Conservation (phyloP, 176 grass and related monocot genomes). For the Melocanna baccifera region DNA sequence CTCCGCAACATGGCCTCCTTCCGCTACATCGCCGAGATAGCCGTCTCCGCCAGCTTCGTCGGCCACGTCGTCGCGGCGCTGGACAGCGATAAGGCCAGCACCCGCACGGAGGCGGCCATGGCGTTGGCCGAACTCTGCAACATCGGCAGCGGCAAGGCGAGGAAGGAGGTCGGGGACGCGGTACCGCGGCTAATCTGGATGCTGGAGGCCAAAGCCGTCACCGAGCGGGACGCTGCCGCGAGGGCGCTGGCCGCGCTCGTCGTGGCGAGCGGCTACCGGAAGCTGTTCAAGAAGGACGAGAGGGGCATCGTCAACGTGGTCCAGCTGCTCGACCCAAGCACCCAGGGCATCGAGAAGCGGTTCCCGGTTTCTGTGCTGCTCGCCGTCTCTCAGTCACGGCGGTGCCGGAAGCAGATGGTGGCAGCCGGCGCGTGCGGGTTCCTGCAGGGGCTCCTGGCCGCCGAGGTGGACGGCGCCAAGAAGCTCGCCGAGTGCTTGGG, state of each 20-base stretch:
- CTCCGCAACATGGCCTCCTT: slow-evolving; percentile 69
- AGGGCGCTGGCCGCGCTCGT: slow-evolving; percentile 58
- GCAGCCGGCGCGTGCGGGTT: slow-evolving; percentile 75
- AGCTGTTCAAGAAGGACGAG: slow-evolving; percentile 69
- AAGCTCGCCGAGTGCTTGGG: slow-evolving; percentile 64
- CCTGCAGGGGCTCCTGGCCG: slow-evolving; percentile 46
- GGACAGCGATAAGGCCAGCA: slow-evolving; percentile 29
- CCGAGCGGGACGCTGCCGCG: slow-evolving; percentile 54
- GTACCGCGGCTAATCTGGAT: slow-evolving; percentile 59
- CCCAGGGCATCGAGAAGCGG: slow-evolving; percentile 39
- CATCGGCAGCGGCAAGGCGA: slow-evolving; percentile 24
- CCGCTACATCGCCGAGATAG: slow-evolving; percentile 74
- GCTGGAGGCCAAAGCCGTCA: slow-evolving; percentile 51
- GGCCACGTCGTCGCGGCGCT: slow-evolving; percentile 46
- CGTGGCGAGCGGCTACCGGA: slow-evolving; percentile 36
- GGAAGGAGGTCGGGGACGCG: slow-evolving; percentile 41
- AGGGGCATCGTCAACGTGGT: slow-evolving; percentile 62
- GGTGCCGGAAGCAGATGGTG: slow-evolving; percentile 80
- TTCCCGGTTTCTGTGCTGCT: slow-evolving; percentile 51
- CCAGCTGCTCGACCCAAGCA: slow-evolving; percentile 61
- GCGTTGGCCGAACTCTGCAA: slow-evolving; percentile 56
- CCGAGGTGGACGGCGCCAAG: slow-evolving; percentile 79
- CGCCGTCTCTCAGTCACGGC: slow-evolving; percentile 55
- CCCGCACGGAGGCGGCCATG: slow-evolving; percentile 55
- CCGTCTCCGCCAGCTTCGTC: slow-evolving; percentile 40